Conservation (phyloP, 257 asterid genomes). For the Fraxinus pennsylvanica region DNA sequence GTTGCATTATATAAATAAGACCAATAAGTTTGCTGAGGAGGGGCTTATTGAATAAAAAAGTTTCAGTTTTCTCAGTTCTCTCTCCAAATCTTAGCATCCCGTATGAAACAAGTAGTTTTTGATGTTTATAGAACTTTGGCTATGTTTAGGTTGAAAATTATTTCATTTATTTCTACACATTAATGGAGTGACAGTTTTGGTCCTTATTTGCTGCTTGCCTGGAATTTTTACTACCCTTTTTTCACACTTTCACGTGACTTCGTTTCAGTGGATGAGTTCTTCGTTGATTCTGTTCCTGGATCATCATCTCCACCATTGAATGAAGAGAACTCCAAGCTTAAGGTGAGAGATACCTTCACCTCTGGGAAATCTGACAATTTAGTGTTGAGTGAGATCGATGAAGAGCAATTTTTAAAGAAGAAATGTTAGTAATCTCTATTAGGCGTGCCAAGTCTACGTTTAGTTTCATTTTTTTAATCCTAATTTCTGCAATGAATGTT, state of each 20-base stretch:
- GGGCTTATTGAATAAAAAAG: no score
- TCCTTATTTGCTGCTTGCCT: not conserved
- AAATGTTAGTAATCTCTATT: not conserved
- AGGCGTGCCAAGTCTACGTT: not conserved
- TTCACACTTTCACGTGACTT: constrained; percentile 15
- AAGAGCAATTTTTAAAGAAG: not conserved
- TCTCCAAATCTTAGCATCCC: not conserved
- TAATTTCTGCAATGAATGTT: constrained; percentile 25
- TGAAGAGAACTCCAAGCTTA: constrained; percentile 70
- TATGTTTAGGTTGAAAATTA: not conserved
- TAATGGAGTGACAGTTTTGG: not conserved
- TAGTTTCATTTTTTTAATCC: constrained; percentile 15
- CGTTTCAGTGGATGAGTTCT: constrained; percentile 67
- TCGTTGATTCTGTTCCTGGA: constrained; percentile 57
- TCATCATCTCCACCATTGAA: constrained; percentile 61
- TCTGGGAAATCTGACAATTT: not conserved
- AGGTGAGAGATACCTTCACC: constrained; percentile 8
- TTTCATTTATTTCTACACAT: not conserved
- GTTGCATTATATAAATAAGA: no score
- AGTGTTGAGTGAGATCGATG: constrained; percentile 35
- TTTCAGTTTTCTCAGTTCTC: not conserved
- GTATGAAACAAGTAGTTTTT: not conserved
- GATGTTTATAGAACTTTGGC: not conserved
- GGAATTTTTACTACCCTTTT: not conserved
- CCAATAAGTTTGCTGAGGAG: no score